These are phyloP conservation scores for Dendrothele bispora DNA, from an alignment of 768 basidiomycete species.

Conservation along the genomic window DNA sequence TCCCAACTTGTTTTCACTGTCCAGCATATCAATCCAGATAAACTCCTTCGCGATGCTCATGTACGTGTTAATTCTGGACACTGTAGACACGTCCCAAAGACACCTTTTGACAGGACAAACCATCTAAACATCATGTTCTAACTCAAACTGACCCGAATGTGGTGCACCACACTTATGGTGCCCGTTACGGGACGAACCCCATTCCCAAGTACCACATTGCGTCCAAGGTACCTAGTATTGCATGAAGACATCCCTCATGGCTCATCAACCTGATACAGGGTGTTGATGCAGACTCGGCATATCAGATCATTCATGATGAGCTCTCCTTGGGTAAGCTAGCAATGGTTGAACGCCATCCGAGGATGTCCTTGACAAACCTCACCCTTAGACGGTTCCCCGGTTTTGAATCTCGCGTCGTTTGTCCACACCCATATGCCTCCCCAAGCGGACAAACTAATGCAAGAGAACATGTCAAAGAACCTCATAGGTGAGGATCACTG, in stretches of 20 bases:
- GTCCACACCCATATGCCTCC: slow-evolving; percentile 64
- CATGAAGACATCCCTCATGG: not conserved
- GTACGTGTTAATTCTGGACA: slow-evolving; percentile 28
- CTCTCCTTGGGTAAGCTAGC: slow-evolving; percentile 68
- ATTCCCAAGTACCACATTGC: slow-evolving; percentile 72
- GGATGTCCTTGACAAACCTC: slow-evolving; percentile 24
- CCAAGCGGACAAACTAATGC: slow-evolving; percentile 13
- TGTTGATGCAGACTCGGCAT: slow-evolving; percentile 51
- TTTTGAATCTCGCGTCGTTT: slow-evolving; percentile 65
- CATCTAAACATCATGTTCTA: slow-evolving; percentile 33
- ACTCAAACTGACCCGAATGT: slow-evolving; percentile 31
- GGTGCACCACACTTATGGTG: slow-evolving; percentile 50
- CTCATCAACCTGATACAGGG: slow-evolving; percentile 52
- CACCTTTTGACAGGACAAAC: slow-evolving; percentile 44
- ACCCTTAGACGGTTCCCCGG: slow-evolving; percentile 52
- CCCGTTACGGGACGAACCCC: slow-evolving; percentile 64
- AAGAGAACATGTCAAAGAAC: slow-evolving; percentile 68
- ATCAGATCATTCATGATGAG: slow-evolving; percentile 60
- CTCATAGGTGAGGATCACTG: slow-evolving; percentile 41
- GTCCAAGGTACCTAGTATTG: slow-evolving; percentile 36
- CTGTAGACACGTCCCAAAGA: slow-evolving; percentile 3
- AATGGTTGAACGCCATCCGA: slow-evolving; percentile 57
- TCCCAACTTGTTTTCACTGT: slow-evolving; percentile 5
- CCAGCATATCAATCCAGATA: slow-evolving; percentile 69
- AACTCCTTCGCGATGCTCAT: slow-evolving; percentile 57